These are phyloP conservation scores for Atkinsonella texensis DNA, from an alignment of 2,329 filamentous ascomycete species.

Conservation along the genomic window DNA sequence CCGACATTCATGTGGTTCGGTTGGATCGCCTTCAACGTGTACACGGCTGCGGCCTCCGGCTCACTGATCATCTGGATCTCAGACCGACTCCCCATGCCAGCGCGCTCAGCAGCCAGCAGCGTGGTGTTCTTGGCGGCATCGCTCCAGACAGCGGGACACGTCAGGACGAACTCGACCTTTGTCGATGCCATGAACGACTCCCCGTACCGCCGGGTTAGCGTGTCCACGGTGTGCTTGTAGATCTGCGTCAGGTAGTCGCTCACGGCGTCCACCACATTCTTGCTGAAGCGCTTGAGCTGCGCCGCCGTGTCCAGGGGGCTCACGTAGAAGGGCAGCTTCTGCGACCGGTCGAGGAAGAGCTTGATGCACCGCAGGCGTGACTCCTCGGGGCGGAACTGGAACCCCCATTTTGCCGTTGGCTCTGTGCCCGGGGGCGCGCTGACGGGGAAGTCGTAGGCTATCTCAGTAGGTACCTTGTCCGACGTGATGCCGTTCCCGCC, in stretches of 20 bases:
- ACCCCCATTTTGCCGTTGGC: conserved; percentile 61
- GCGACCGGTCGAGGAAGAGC: conserved; percentile 68
- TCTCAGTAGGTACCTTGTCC: conserved; percentile 75
- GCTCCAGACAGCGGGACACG: conserved; percentile 74
- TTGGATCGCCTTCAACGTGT: conserved; percentile 68
- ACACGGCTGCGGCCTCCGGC: conserved; percentile 69
- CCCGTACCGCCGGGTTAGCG: conserved; percentile 60
- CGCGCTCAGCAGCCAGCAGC: conserved; percentile 62
- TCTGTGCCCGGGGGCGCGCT: conserved; percentile 22
- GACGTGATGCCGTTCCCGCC: conserved; percentile 79
- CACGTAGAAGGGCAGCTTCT: conserved; percentile 72
- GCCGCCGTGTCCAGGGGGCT: conserved; percentile 66
- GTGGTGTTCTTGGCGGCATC: conserved; percentile 80
- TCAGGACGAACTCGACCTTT: conserved; percentile 67
- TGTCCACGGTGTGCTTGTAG: conserved; percentile 68
- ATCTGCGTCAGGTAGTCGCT: conserved; percentile 70
- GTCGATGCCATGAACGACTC: conserved; percentile 68
- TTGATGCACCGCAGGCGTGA: conserved; percentile 70
- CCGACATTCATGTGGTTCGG: conserved; percentile 61
- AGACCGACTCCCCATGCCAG: conserved; percentile 60
- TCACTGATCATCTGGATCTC: conserved; percentile 72
- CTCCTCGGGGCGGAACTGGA: conserved; percentile 70
- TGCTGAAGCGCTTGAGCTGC: conserved; percentile 61
- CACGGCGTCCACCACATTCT: conserved; percentile 68
- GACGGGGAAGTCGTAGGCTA: conserved; percentile 43